A percentile compares a stretch with the other conserved stretches of the same genome.
Evolutionary conservation across 768 basidiomycete species (phyloP).

Genomic region (Lyophyllum shimeji): DNA sequence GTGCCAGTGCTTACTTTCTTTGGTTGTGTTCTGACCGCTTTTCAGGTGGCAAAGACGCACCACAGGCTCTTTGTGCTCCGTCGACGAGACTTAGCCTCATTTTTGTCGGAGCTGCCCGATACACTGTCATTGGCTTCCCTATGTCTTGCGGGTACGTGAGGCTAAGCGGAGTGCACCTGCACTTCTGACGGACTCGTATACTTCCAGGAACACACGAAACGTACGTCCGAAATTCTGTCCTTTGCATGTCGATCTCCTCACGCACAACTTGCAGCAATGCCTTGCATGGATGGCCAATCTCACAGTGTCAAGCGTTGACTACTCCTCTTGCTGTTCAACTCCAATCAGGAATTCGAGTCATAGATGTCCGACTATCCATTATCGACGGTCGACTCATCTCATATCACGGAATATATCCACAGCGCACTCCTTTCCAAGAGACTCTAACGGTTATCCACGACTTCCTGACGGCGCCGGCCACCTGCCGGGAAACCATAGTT

Average conservation of each 20-base stretch:
- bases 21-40: not conserved
- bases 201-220: conserved; percentile 66
- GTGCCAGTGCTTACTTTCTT: conserved; percentile 16
- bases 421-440: conserved; percentile 63
- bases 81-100: conserved; percentile 57
- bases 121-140: conserved; percentile 66
- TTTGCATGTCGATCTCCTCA: not conserved
- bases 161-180: not conserved
- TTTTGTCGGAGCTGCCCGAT: conserved; percentile 63
- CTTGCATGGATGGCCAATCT: conserved; percentile 82
- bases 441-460: conserved; percentile 60
- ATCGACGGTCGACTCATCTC: conserved; percentile 63
- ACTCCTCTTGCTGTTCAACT: conserved; percentile 72
- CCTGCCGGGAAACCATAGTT: conserved; percentile 72
- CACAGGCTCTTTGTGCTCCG: conserved; percentile 56
- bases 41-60: conserved; percentile 46
- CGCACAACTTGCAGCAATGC: conserved; percentile 55
- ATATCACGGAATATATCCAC: conserved; percentile 77
- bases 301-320: conserved; percentile 75
- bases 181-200: conserved; percentile 2
- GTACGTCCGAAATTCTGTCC: conserved; percentile 34
- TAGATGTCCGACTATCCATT: conserved; percentile 80
- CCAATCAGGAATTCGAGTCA: conserved; percentile 70
- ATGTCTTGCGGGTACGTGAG: conserved; percentile 67
- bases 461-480: conserved; percentile 60